Conservation (phyloP, 306 rosid genomes). For the Acacia acuminata region DNA sequence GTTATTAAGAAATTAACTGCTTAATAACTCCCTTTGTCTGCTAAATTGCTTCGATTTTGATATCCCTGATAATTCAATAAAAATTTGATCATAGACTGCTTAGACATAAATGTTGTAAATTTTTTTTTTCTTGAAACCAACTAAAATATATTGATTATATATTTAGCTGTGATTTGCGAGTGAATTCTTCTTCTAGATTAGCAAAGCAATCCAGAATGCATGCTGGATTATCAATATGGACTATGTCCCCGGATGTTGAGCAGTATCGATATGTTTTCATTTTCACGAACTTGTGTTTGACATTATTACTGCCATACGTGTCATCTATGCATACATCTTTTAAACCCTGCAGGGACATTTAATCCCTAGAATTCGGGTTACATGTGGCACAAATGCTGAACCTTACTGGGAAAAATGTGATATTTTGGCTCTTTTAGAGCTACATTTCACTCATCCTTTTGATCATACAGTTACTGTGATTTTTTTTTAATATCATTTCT, state of each 20-base stretch:
- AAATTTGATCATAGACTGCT: slow-evolving; percentile 10
- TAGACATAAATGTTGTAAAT: slow-evolving; percentile 8
- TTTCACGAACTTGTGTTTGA: slow-evolving; percentile 3
- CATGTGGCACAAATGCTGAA: background rate
- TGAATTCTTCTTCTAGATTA: slow-evolving; percentile 3
- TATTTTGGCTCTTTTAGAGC: background rate
- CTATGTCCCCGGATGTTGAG: background rate
- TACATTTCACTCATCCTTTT: background rate
- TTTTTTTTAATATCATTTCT: background rate
- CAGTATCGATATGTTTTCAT: background rate
- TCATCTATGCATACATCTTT: slow-evolving; percentile 1
- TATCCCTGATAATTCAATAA: background rate
- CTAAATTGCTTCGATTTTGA: slow-evolving; percentile 16
- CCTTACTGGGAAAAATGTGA: background rate
- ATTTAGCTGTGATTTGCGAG: background rate
- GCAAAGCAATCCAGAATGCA: slow-evolving; percentile 15
- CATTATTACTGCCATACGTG: background rate
- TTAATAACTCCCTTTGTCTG: slow-evolving; percentile 17
- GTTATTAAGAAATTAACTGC: slow-evolving; percentile 9
- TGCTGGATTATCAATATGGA: background rate
- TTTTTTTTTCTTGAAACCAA: slow-evolving; percentile 12
- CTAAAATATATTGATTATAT: slow-evolving; percentile 7
- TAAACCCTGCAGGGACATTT: background rate
- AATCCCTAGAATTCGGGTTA: background rate
- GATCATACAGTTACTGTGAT: background rate